phyloP scores from a whole-genome alignment of 768 basidiomycete species.

The Tylopilus intermedius region DNA sequence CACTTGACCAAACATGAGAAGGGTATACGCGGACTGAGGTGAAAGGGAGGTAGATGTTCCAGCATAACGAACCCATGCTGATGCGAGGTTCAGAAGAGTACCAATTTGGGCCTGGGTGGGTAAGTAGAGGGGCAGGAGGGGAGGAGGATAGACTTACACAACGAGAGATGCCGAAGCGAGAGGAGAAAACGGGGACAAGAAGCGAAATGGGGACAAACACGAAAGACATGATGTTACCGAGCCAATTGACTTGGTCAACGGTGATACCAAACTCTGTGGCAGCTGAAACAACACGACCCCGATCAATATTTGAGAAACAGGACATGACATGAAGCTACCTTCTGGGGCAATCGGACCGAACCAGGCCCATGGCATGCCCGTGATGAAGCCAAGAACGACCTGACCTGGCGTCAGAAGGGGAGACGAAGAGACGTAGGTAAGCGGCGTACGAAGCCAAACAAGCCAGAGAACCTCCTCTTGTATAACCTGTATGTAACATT shows the following conservation, averaged over 20 bases:
- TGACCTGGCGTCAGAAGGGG: constrained; percentile 18
- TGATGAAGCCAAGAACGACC: constrained; percentile 58
- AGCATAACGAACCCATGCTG: constrained; percentile 75
- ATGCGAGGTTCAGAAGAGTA: constrained; percentile 47
- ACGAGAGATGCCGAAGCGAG: constrained; percentile 55
- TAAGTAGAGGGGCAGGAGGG: background rate
- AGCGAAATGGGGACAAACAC: constrained; percentile 61
- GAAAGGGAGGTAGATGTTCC: constrained; percentile 57
- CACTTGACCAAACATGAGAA: constrained; percentile 72
- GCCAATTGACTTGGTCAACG: constrained; percentile 73
- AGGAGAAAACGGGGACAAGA: constrained; percentile 52
- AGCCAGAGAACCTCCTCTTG: constrained; percentile 61
- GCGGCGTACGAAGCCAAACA: constrained; percentile 50
- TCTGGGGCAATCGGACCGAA: constrained; percentile 78
- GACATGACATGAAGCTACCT: constrained; percentile 35
- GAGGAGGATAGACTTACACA: constrained; percentile 46
- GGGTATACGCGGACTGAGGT: constrained; percentile 49
- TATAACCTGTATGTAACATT: constrained; percentile 53
- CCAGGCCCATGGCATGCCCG: constrained; percentile 73
- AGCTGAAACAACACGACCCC: constrained; percentile 36
- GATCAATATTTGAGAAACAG: background rate
- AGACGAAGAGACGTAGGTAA: background rate
- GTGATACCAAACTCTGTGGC: constrained; percentile 62
- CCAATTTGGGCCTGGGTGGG: constrained; percentile 56
- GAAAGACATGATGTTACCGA: constrained; percentile 62